Evolutionary conservation across 345 rosid genomes (phyloP).

Genomic region (Citrus maxima): DNA sequence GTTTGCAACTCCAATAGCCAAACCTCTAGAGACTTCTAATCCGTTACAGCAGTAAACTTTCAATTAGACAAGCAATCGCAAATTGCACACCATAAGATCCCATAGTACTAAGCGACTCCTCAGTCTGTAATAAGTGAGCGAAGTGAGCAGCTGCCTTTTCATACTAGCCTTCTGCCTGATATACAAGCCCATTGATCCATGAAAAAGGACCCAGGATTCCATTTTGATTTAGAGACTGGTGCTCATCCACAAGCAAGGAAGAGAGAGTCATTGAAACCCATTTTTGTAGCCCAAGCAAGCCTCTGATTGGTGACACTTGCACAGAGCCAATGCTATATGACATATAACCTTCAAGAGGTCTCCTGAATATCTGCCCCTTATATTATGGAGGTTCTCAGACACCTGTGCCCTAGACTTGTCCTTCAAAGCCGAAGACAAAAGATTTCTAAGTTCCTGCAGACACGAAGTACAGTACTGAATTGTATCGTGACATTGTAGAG

Average conservation of each 20-base stretch:
- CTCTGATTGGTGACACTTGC: slow-evolving; percentile 62
- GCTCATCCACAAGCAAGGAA: slow-evolving; percentile 63
- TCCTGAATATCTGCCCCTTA: slow-evolving; percentile 49
- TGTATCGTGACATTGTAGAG: slow-evolving; percentile 78
- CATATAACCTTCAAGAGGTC: slow-evolving; percentile 64
- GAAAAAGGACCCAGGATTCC: slow-evolving; percentile 40
- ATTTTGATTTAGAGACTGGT: slow-evolving; percentile 37
- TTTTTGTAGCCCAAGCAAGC: slow-evolving; percentile 71
- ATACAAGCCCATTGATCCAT: slow-evolving; percentile 78
- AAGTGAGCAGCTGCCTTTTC: slow-evolving; percentile 82
- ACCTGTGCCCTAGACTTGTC: slow-evolving; percentile 61
- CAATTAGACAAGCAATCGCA: too few species aligned
- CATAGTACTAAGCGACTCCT: slow-evolving; percentile 76
- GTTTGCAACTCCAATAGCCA: slow-evolving; percentile 83
- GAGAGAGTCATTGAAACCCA: slow-evolving; percentile 70
- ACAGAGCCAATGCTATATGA: slow-evolving; percentile 68
- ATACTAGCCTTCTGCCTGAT: slow-evolving; percentile 80
- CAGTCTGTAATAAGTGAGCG: slow-evolving; percentile 67
- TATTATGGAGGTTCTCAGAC: slow-evolving; percentile 49
- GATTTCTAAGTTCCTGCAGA: slow-evolving; percentile 67
- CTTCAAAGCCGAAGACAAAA: slow-evolving; percentile 49
- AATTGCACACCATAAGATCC: slow-evolving; percentile 83
- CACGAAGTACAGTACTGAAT: slow-evolving; percentile 77
- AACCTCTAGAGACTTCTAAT: slow-evolving; percentile 79
- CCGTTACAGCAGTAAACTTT: too few species aligned